Evolutionary conservation across 2,329 filamentous ascomycete species (phyloP).

Genomic region (Aspergillus ruber): DNA sequence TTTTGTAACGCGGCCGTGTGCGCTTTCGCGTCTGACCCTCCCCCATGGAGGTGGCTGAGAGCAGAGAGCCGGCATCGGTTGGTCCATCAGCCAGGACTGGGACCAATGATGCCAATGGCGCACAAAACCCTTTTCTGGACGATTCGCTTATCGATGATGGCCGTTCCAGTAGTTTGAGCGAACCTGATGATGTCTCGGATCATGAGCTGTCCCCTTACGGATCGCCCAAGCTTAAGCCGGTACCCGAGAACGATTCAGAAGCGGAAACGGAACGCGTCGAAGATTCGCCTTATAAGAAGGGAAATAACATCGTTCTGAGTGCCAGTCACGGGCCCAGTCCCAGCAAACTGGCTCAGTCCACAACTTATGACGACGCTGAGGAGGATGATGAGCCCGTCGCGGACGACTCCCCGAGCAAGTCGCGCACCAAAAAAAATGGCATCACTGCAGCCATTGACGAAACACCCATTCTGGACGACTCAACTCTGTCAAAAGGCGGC

Average conservation of each 20-base stretch:
- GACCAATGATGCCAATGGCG: constrained; percentile 30
- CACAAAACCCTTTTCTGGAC: constrained; percentile 27
- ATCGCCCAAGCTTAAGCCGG: constrained; percentile 45
- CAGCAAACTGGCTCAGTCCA: constrained; percentile 65
- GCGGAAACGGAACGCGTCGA: constrained; percentile 92
- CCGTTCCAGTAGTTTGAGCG: constrained; percentile 85
- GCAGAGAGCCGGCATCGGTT: constrained; percentile 28
- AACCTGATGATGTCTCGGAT: constrained; percentile 75
- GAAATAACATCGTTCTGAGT: constrained; percentile 57
- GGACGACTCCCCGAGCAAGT: constrained; percentile 36
- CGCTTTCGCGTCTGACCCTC: constrained; percentile 2
- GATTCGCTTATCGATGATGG: constrained; percentile 55
- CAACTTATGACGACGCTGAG: constrained; percentile 39
- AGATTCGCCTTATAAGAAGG: constrained; percentile 65
- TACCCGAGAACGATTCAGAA: constrained; percentile 67
- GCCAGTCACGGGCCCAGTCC: constrained; percentile 62
- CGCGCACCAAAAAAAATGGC: constrained; percentile 28
- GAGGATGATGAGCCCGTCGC: constrained; percentile 47
- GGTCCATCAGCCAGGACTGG: constrained; percentile 29
- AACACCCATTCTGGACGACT: constrained; percentile 18
- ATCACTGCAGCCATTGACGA: constrained; percentile 16
- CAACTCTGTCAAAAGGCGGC: constrained; percentile 24
- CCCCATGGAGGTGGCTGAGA: constrained; percentile 37
- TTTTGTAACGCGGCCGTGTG: not conserved
- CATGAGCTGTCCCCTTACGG: constrained; percentile 54